Evolutionary conservation across 139 green algal genomes (phyloP).

Genomic region (Tetradesmus obliquus): DNA sequence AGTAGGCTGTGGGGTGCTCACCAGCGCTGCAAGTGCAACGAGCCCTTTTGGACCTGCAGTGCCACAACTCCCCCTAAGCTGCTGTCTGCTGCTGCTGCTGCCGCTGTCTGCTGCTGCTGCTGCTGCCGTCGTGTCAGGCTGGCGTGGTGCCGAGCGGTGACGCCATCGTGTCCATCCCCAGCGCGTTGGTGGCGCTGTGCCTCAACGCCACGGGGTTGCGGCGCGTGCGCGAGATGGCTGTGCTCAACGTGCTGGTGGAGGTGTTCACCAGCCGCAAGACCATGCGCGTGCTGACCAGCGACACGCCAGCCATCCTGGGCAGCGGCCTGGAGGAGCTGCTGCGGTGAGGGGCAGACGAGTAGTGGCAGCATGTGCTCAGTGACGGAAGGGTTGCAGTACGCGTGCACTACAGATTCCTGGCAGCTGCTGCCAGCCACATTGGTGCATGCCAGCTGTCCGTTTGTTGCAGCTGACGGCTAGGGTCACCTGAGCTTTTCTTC

Average conservation of each 20-base stretch:
- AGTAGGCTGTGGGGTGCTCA: no score
- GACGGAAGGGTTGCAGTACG: background rate
- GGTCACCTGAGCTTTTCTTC: no score
- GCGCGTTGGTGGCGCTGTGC: slow-evolving; percentile 89
- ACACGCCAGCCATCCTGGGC: slow-evolving; percentile 85
- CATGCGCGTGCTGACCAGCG: slow-evolving; percentile 67
- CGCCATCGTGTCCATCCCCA: slow-evolving; percentile 82
- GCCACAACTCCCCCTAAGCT: background rate
- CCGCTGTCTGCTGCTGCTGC: background rate
- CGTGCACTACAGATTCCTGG: background rate
- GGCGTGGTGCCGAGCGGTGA: slow-evolving; percentile 71
- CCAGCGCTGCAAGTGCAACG: no score
- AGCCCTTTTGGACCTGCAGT: background rate
- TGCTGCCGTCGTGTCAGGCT: background rate
- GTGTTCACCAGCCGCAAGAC: slow-evolving; percentile 82
- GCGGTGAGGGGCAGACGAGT: slow-evolving; percentile 52
- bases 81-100: background rate
- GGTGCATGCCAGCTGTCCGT: background rate
- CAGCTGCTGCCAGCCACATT: background rate
- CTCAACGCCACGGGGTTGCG: slow-evolving; percentile 85
- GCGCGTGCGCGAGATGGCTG: slow-evolving; percentile 69
- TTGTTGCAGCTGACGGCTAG: background rate
- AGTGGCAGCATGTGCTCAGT: background rate
- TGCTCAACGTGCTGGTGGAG: slow-evolving; percentile 73
- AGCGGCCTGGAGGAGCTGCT: slow-evolving; percentile 92